Conservation (phyloP, 139 green algal species). For the Chlorella sp. region DNA sequence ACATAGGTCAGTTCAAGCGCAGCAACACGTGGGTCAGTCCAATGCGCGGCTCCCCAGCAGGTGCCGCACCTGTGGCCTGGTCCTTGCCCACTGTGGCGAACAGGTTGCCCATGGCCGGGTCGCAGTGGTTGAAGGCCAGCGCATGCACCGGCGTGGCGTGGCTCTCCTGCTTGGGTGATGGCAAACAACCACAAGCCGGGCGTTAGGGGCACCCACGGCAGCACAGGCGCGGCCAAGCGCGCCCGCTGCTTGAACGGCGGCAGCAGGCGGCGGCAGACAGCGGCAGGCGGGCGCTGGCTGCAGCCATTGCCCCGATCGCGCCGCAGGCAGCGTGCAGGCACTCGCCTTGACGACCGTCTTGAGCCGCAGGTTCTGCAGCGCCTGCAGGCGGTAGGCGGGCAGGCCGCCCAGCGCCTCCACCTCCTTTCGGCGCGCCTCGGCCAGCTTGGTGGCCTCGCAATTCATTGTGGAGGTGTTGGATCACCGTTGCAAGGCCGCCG, state of each 20-base stretch:
- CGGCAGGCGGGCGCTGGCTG: too few species aligned
- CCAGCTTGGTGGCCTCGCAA: conserved; percentile 23
- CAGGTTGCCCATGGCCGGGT: conserved; percentile 47
- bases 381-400: conserved; percentile 37
- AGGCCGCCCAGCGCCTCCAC: conserved; percentile 31
- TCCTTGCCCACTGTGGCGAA: conserved; percentile 67
- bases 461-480: conserved; percentile 41
- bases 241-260: neutral
- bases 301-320: too few species aligned
- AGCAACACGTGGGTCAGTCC: conserved; percentile 40
- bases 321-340: neutral
- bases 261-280: conserved; percentile 1
- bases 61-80: conserved; percentile 39
- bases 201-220: neutral
- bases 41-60: neutral
- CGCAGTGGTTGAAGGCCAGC: conserved; percentile 52
- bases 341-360: conserved; percentile 71
- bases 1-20: too few species aligned
- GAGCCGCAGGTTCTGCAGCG: conserved; percentile 54
- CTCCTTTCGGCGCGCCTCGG: conserved; percentile 30
- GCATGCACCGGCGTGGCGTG: conserved; percentile 51
- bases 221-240: too few species aligned
- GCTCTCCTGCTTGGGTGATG: conserved; percentile 54
- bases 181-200: too few species aligned
- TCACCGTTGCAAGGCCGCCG: too few species aligned